Conservation (phyloP, 2,329 filamentous ascomycete genomes). For the Rhynchosporium graminicola region DNA sequence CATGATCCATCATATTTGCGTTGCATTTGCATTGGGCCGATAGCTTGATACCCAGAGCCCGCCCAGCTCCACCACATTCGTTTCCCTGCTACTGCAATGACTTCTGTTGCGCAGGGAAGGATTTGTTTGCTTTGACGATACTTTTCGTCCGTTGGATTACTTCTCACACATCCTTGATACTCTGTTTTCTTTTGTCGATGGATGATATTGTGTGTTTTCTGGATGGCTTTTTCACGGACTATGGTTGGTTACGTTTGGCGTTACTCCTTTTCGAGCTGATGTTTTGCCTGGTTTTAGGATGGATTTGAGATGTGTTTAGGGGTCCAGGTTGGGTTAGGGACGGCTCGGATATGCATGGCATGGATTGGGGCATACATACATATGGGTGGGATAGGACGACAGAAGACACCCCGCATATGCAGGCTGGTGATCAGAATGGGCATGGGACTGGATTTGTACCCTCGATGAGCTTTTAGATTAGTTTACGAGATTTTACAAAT, state of each 20-base stretch:
- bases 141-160: not conserved
- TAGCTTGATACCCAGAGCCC: conserved; percentile 39
- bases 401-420: conserved; percentile 8
- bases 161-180: not conserved
- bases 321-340: too few relatives aligned
- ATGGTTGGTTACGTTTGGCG: conserved; percentile 3
- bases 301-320: not conserved
- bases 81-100: conserved; percentile 10
- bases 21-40: conserved; percentile 37
- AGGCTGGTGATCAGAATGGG: conserved; percentile 13
- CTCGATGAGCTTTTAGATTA: conserved; percentile 11
- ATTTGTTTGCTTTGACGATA: conserved; percentile 10
- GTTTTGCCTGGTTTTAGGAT: conserved; percentile 8
- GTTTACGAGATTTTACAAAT: conserved; percentile 5
- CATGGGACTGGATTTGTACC: not conserved
- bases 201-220: conserved; percentile 4
- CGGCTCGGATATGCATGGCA: conserved; percentile 12
- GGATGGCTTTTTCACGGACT: not conserved
- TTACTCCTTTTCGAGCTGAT: conserved; percentile 3
- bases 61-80: conserved; percentile 39
- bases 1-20: conserved; percentile 19
- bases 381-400: conserved; percentile 2
- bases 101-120: conserved; percentile 4
- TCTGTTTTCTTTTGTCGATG: conserved; percentile 3
- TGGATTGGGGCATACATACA: conserved; percentile 12